These are phyloP conservation scores for Yamadazyma akitaensis DNA, from an alignment of 805 yeast species.

Conservation along the genomic window DNA sequence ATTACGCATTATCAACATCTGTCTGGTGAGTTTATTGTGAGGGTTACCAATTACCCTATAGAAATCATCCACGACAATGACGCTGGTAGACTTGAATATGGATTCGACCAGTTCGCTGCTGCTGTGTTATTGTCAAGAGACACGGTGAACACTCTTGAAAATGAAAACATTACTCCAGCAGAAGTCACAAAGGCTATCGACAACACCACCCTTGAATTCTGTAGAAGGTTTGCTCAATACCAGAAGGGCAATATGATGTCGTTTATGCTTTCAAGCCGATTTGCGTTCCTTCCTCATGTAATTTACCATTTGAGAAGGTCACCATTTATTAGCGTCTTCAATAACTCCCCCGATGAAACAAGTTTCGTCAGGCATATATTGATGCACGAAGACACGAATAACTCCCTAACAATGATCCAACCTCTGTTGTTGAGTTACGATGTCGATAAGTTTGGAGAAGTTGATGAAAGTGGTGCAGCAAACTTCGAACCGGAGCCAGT, in stretches of 20 bases:
- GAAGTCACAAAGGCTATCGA: slow-evolving; percentile 93
- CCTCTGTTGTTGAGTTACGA: slow-evolving; percentile 80
- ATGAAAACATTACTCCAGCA: slow-evolving; percentile 69
- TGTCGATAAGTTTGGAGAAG: slow-evolving; percentile 39
- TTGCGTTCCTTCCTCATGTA: slow-evolving; percentile 90
- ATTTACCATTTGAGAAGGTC: slow-evolving; percentile 94
- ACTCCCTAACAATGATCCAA: slow-evolving; percentile 94
- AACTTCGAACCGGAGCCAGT: slow-evolving; percentile 81
- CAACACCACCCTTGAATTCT: slow-evolving; percentile 80
- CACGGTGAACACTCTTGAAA: slow-evolving; percentile 72
- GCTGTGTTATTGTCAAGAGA: slow-evolving; percentile 89
- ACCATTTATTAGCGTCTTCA: slow-evolving; percentile 92
- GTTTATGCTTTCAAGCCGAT: slow-evolving; percentile 79
- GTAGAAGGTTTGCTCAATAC: slow-evolving; percentile 92
- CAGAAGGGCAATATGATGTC: slow-evolving; percentile 79
- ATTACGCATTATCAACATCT: slow-evolving; percentile 92
- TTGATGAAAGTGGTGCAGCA: slow-evolving; percentile 28
- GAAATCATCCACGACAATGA: slow-evolving; percentile 52
- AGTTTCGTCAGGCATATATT: slow-evolving; percentile 94
- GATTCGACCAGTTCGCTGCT: slow-evolving; percentile 99
- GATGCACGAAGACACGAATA: slow-evolving; percentile 86
- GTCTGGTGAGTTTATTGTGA: slow-evolving; percentile 82
- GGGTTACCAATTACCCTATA: slow-evolving; percentile 76
- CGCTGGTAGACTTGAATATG: slow-evolving; percentile 45
- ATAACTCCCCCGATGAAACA: slow-evolving; percentile 98